Evolutionary conservation across 441 rosid species (phyloP).

Genomic region (Pelargonium cotyledonis): DNA sequence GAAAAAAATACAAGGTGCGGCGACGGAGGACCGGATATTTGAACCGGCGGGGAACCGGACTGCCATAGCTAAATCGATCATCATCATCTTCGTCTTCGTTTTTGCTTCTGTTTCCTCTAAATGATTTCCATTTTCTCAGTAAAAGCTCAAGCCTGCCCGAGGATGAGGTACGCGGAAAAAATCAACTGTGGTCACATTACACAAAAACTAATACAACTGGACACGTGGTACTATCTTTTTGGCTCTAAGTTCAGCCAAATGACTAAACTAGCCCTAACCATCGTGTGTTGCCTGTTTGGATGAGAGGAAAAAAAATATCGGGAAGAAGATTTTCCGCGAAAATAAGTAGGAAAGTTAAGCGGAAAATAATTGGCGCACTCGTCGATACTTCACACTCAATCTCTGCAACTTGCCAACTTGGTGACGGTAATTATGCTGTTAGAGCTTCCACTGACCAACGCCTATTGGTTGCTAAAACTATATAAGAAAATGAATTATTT

Average conservation of each 20-base stretch:
- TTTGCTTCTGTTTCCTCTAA: neutral
- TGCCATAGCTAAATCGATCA: constrained; percentile 63
- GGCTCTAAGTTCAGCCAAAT: neutral
- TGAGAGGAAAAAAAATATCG: neutral
- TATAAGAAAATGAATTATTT: neutral
- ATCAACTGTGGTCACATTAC: constrained; percentile 7
- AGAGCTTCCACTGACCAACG: constrained; percentile 3
- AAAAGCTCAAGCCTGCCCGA: constrained; percentile 7
- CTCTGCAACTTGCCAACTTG: neutral
- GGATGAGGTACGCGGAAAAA: constrained; percentile 26
- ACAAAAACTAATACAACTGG: neutral
- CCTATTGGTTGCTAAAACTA: constrained; percentile 16
- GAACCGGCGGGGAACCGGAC: constrained; percentile 49
- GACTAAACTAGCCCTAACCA: constrained; percentile 1
- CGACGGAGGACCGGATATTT: constrained; percentile 41
- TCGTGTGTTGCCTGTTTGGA: neutral
- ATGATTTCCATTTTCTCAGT: neutral
- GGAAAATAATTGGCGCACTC: neutral
- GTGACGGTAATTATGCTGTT: constrained; percentile 10
- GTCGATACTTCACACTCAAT: neutral
- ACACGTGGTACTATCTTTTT: constrained; percentile 9
- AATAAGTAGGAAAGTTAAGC: neutral
- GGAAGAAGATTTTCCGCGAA: constrained; percentile 5
- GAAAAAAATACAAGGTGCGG: constrained; percentile 39
- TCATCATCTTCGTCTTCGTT: constrained; percentile 25